Evolutionary conservation across 2,329 filamentous ascomycete species (phyloP).

Genomic region (Epichloe typhina): DNA sequence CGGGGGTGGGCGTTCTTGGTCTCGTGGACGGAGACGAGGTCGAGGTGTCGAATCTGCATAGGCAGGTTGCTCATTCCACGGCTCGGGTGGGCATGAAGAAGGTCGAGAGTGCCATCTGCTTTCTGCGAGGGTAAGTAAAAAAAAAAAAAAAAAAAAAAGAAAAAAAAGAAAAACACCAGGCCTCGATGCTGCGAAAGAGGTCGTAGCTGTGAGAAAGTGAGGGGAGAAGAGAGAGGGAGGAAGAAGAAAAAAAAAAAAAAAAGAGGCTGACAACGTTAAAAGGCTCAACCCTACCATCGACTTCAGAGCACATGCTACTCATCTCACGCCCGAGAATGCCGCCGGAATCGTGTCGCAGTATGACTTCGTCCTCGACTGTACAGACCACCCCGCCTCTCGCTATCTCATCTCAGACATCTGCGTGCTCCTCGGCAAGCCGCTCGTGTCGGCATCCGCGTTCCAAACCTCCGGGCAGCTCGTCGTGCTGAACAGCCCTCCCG

Average conservation of each 20-base stretch:
- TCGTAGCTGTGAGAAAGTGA: too few relatives aligned
- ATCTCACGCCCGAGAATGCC: constrained; percentile 58
- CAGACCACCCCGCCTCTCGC: constrained; percentile 80
- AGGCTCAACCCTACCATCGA: constrained; percentile 61
- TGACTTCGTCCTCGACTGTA: constrained; percentile 85
- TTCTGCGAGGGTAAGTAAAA: constrained; percentile 36
- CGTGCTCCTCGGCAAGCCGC: constrained; percentile 61
- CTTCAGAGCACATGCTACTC: constrained; percentile 48
- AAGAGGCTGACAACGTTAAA: constrained; percentile 5
- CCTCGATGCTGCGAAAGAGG: too few relatives aligned
- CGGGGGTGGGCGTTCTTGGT: constrained; percentile 72
- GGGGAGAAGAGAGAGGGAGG: neutral
- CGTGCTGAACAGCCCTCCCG: constrained; percentile 71
- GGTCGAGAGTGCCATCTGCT: constrained; percentile 60
- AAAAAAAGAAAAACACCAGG: neutral
- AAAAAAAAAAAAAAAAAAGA: neutral
- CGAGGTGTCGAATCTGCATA: constrained; percentile 81
- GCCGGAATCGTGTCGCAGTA: constrained; percentile 53
- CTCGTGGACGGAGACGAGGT: constrained; percentile 81
- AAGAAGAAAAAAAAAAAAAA: neutral
- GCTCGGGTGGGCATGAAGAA: constrained; percentile 61
- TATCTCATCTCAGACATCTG: constrained; percentile 89
- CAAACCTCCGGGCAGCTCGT: constrained; percentile 83
- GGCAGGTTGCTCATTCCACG: constrained; percentile 73
- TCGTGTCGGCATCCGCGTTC: constrained; percentile 83